These are phyloP conservation scores for Whalleya microplaca DNA, from an alignment of 2,329 filamentous ascomycete genomes.

Conservation along the genomic window DNA sequence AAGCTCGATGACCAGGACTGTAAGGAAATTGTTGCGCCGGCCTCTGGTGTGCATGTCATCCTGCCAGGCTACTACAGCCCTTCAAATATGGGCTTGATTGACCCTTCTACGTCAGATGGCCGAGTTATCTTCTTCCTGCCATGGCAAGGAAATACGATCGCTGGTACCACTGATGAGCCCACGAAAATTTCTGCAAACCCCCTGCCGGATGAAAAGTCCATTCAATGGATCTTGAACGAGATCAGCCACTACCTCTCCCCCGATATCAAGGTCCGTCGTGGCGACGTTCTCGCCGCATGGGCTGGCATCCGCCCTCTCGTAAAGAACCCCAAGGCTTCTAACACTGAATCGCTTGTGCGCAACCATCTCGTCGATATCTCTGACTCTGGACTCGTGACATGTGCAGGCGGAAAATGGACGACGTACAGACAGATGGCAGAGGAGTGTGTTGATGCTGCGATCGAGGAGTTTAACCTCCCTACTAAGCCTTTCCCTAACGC, in stretches of 20 bases:
- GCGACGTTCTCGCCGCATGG: constrained; percentile 89
- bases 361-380: constrained; percentile 84
- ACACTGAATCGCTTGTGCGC: constrained; percentile 84
- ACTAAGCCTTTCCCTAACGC: constrained; percentile 61
- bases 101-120: constrained; percentile 84
- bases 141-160: constrained; percentile 92
- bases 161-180: constrained; percentile 82
- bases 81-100: constrained; percentile 83
- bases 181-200: constrained; percentile 74
- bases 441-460: constrained; percentile 81
- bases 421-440: constrained; percentile 94
- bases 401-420: constrained; percentile 90
- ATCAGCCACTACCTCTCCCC: constrained; percentile 81
- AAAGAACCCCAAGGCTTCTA: constrained; percentile 82
- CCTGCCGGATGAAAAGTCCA: constrained; percentile 79
- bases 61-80: constrained; percentile 87
- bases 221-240: constrained; percentile 85
- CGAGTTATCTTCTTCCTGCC: constrained; percentile 92
- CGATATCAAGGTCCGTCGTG: constrained; percentile 81
- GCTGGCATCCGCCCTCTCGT: constrained; percentile 86
- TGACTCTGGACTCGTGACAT: constrained; percentile 79
- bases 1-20: constrained; percentile 78
- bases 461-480: constrained; percentile 68
- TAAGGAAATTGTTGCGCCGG: constrained; percentile 81
- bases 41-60: constrained; percentile 84